phyloP scores from a whole-genome alignment of 495 filamentous ascomycete species.

The Neurospora sp. region DNA sequence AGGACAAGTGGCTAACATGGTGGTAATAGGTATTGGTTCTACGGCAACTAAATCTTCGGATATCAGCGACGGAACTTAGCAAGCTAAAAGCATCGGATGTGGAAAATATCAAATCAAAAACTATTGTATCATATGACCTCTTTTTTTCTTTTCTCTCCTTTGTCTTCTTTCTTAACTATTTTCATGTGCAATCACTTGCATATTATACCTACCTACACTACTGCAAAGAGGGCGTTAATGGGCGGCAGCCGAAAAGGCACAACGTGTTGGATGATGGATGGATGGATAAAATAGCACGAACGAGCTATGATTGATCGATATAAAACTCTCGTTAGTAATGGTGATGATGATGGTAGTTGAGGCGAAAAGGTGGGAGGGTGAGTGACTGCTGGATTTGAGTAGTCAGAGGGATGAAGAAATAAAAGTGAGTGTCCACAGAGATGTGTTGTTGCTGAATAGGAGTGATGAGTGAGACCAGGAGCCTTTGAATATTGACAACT shows the following conservation, averaged over 20 bases:
- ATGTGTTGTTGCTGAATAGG: neutral
- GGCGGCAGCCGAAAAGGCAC: neutral
- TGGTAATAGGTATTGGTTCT: constrained; percentile 33
- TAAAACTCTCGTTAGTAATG: neutral
- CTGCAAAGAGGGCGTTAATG: neutral
- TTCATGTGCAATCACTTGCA: neutral
- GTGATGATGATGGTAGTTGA: neutral
- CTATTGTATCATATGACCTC: constrained; percentile 5
- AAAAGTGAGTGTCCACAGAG: neutral
- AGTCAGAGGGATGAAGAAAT: neutral
- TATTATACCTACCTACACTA: neutral
- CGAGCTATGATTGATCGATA: neutral
- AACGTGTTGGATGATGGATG: neutral
- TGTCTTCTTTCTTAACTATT: neutral
- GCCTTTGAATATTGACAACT: neutral
- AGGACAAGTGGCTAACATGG: constrained; percentile 1
- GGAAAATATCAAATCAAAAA: neutral
- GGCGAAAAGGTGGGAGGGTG: neutral
- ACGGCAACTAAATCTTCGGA: constrained; percentile 6
- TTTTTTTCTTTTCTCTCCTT: constrained; percentile 2
- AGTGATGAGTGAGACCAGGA: neutral
- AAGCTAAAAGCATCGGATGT: neutral
- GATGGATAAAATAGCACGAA: neutral
- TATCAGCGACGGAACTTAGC: neutral
- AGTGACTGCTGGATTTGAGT: neutral